Conservation (phyloP, 2,329 filamentous ascomycete species). For the Myriosclerotinia duriaeana region DNA sequence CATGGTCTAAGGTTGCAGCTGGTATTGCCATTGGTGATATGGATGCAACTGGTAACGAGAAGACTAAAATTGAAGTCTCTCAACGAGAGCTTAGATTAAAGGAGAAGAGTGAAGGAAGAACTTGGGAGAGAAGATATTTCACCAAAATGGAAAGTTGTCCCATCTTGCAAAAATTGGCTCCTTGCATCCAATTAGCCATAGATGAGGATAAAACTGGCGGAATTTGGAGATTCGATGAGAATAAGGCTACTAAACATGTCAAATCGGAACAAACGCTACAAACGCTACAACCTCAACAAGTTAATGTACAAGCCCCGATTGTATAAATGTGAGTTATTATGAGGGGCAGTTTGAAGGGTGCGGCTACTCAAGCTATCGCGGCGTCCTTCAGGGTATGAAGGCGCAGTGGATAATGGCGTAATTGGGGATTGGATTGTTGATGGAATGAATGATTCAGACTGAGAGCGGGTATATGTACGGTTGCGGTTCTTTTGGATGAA, state of each 20-base stretch:
- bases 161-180: slow-evolving; percentile 46
- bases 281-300: not conserved
- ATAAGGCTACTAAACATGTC: slow-evolving; percentile 32
- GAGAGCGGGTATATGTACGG: slow-evolving; percentile 4
- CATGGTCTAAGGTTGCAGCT: slow-evolving; percentile 82
- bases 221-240: slow-evolving; percentile 65
- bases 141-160: slow-evolving; percentile 50
- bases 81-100: slow-evolving; percentile 75
- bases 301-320: slow-evolving; percentile 1
- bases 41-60: slow-evolving; percentile 74
- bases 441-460: slow-evolving; percentile 5
- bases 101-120: slow-evolving; percentile 70
- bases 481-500: slow-evolving; percentile 1
- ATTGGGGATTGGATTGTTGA: slow-evolving; percentile 16
- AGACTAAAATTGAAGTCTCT: slow-evolving; percentile 84
- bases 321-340: not conserved
- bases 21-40: slow-evolving; percentile 82
- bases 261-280: slow-evolving; percentile 11
- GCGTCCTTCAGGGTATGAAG: not conserved
- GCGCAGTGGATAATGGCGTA: slow-evolving; percentile 6
- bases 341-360: not conserved
- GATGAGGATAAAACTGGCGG: slow-evolving; percentile 66
- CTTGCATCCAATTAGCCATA: slow-evolving; percentile 43
- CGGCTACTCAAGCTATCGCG: not conserved
- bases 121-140: slow-evolving; percentile 88